phyloP scores from a whole-genome alignment of 129 eudicot species.

The Erigeron canadensis region DNA sequence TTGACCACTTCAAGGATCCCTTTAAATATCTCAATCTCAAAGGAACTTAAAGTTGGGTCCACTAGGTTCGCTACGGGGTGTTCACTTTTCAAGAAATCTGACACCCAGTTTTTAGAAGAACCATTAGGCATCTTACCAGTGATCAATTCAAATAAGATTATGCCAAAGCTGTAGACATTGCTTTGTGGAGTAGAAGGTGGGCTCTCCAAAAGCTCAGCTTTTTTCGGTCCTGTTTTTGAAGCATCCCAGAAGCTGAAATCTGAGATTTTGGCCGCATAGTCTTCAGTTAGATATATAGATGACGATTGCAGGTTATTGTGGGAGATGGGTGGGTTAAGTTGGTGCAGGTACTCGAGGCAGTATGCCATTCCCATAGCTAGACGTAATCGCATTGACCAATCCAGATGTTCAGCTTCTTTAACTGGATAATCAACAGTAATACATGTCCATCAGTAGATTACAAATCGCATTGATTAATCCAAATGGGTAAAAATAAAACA shows the following conservation, averaged over 20 bases:
- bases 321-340: constrained; percentile 57
- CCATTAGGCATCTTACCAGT: constrained; percentile 54
- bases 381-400: constrained; percentile 68
- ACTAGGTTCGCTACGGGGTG: constrained; percentile 38
- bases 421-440: constrained; percentile 42
- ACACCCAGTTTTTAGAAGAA: constrained; percentile 42
- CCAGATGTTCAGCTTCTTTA: constrained; percentile 76
- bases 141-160: constrained; percentile 62
- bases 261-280: constrained; percentile 84
- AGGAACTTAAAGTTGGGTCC: constrained; percentile 54
- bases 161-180: constrained; percentile 69
- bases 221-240: constrained; percentile 45
- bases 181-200: constrained; percentile 44
- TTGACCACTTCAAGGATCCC: constrained; percentile 51
- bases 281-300: constrained; percentile 69
- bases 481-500: background rate
- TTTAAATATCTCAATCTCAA: constrained; percentile 32
- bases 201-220: constrained; percentile 41
- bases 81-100: constrained; percentile 34
- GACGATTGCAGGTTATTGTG: constrained; percentile 65
- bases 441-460: constrained; percentile 6
- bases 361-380: constrained; percentile 80
- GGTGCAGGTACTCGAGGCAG: constrained; percentile 85
- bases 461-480: too few species aligned
- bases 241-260: constrained; percentile 72